phyloP scores from a whole-genome alignment of 225 moss, liverwort and hornwort species.

The Anthoceros angustus region DNA sequence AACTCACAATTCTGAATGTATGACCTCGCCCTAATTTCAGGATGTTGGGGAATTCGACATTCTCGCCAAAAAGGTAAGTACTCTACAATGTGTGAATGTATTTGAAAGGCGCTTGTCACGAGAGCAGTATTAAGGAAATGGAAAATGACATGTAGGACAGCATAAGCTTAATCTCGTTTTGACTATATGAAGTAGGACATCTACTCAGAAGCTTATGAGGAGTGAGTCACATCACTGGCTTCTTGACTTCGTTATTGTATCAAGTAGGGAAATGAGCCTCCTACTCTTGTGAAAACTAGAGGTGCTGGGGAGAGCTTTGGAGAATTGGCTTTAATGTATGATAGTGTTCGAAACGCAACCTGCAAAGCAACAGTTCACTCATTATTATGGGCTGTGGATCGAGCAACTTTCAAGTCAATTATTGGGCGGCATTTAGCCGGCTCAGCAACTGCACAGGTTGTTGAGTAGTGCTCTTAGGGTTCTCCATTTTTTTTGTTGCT shows the following conservation, averaged over 20 bases:
- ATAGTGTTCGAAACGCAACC: slow-evolving; percentile 61
- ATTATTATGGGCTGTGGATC: slow-evolving; percentile 79
- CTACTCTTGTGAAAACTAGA: slow-evolving; percentile 39
- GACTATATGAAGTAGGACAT: neutral
- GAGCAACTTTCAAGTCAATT: slow-evolving; percentile 80
- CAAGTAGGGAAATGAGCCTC: slow-evolving; percentile 48
- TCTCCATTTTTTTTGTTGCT: neutral
- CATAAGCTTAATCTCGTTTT: neutral
- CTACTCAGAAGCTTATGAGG: neutral
- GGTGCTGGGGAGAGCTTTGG: slow-evolving; percentile 81
- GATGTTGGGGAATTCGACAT: slow-evolving; percentile 89
- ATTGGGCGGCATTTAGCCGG: slow-evolving; percentile 66
- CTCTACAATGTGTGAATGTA: neutral
- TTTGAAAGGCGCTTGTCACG: neutral
- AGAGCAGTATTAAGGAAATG: no score
- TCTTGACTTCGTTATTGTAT: neutral
- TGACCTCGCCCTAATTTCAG: slow-evolving; percentile 17
- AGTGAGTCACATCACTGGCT: neutral
- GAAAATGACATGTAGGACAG: no score
- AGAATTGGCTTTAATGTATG: slow-evolving; percentile 90
- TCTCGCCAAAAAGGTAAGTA: slow-evolving; percentile 56
- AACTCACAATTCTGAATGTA: neutral
- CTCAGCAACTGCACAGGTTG: slow-evolving; percentile 77
- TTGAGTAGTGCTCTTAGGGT: neutral
- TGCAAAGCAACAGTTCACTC: slow-evolving; percentile 61